phyloP scores from a whole-genome alignment of 129 eudicot species.

The Helianthus annuus region DNA sequence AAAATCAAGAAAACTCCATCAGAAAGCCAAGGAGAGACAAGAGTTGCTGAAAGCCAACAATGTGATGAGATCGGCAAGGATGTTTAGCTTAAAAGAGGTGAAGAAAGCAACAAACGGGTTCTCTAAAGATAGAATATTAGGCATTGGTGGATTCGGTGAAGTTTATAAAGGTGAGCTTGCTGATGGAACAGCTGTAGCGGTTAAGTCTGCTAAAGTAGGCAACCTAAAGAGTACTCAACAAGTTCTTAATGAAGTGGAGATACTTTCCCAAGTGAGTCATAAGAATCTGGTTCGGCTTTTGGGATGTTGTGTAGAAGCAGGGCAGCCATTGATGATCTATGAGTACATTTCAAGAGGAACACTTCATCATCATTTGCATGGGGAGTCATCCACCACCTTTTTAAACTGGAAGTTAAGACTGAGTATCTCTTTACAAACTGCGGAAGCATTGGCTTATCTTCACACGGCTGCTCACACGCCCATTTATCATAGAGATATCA shows the following conservation, averaged over 20 bases:
- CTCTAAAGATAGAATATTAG: slow-evolving; percentile 42
- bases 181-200: slow-evolving; percentile 50
- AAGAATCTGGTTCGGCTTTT: slow-evolving; percentile 48
- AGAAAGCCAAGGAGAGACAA: slow-evolving; percentile 49
- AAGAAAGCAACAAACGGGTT: slow-evolving; percentile 51
- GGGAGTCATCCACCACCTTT: slow-evolving; percentile 27
- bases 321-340: slow-evolving; percentile 55
- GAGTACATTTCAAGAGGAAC: slow-evolving; percentile 51
- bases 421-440: slow-evolving; percentile 38
- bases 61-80: slow-evolving; percentile 49
- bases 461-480: neutral
- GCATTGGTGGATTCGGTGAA: slow-evolving; percentile 60
- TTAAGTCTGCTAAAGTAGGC: slow-evolving; percentile 54
- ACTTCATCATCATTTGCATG: slow-evolving; percentile 50
- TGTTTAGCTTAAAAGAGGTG: slow-evolving; percentile 51
- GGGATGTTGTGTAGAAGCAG: slow-evolving; percentile 53
- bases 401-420: slow-evolving; percentile 46
- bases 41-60: slow-evolving; percentile 46
- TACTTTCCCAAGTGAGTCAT: slow-evolving; percentile 62
- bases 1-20: slow-evolving; percentile 29
- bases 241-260: slow-evolving; percentile 54
- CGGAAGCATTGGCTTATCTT: neutral
- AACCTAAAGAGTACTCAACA: slow-evolving; percentile 53
- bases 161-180: slow-evolving; percentile 50
- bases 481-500: neutral